Base-by-base conservation (phyloP, 2,329 filamentous ascomycete genomes). In the Colletotrichum sp. region DNA sequence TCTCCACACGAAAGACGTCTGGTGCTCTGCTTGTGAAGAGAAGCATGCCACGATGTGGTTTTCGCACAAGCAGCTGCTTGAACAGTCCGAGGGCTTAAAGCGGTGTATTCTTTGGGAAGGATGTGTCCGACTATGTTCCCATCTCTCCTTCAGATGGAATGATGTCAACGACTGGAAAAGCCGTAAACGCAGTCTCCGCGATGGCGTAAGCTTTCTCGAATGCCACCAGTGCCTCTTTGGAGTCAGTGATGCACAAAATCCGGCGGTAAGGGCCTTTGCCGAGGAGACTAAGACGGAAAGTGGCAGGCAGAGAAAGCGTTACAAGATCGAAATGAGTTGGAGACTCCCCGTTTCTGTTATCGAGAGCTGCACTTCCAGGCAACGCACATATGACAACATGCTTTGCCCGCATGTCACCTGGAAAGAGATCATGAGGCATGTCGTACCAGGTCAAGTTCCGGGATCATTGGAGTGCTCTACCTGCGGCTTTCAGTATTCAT, bases 11-110 rank as follows among this genome's bases (percentile, higher is more conserved):
- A 8, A 57, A 57, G 7, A 28, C 0, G 21, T n/a, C 26, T 57
- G 52, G 52, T 57, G 52, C 21, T 57, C 52, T 8, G 52, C 7
- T 14, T 57, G 52, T 26, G 13, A 26, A 6, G 7, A 6, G 12
- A n/a, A 8, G 6, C 52, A 57, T 57, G 4, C 4, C 4, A 3
- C 7, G 13, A 57, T 57, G 52, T 57, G 24, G 52, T 28, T 57
- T 26, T 28, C 52, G 0, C 3, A 9, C 0, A 1, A 9, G 52
- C 0, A 28, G 16, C 52, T 2, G 1, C 13, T 1, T 28, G 52
- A 18, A 28, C 52, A 24, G 24, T 1, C 52, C 13, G 13, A 18
- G 24, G 7, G 12, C 52, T 57, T 1, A 57, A 48, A 0, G 43
- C n/a, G 52, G 52, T 57, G 52, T 28, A 26, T 57, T 57, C 21